Percentiles rank a stretch among this genome's conserved stretches.
Evolutionary conservation across 345 rosid genomes (phyloP).

Genomic region (Eucalyptus pauciflora): DNA sequence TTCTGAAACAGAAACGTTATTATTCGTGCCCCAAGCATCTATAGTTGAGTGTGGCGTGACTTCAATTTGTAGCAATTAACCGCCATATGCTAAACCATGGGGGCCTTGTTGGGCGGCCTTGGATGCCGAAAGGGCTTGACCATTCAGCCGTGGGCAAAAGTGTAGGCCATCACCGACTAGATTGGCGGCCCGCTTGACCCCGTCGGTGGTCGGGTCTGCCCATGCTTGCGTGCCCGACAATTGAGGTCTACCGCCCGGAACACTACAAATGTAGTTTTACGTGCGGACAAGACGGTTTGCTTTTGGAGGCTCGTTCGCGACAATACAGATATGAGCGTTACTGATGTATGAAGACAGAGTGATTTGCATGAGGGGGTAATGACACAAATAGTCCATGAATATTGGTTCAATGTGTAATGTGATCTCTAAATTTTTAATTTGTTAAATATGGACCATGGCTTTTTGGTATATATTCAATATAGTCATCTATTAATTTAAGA

Average conservation of each 20-base stretch:
- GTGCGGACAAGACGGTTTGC: neutral
- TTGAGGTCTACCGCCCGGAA: neutral
- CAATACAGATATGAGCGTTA: neutral
- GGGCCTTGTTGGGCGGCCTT: neutral
- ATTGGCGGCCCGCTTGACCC: no score
- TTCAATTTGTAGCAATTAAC: neutral
- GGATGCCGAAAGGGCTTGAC: neutral
- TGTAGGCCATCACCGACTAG: neutral
- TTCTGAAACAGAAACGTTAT: no score
- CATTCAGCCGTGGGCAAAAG: neutral
- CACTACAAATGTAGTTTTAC: neutral
- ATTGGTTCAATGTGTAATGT: no score
- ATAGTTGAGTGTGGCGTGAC: neutral
- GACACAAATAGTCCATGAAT: no score
- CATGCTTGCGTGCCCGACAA: neutral
- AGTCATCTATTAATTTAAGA: no score
- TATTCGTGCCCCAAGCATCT: neutral
- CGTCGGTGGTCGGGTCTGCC: neutral
- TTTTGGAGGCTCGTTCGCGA: neutral
- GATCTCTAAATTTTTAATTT: no score
- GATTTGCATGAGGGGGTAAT: neutral
- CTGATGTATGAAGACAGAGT: neutral
- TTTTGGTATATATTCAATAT: no score
- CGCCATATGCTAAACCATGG: neutral
- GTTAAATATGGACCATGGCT: no score